These are phyloP conservation scores for Penicillium italicum DNA, from an alignment of 2,329 filamentous ascomycete genomes.

Conservation along the genomic window DNA sequence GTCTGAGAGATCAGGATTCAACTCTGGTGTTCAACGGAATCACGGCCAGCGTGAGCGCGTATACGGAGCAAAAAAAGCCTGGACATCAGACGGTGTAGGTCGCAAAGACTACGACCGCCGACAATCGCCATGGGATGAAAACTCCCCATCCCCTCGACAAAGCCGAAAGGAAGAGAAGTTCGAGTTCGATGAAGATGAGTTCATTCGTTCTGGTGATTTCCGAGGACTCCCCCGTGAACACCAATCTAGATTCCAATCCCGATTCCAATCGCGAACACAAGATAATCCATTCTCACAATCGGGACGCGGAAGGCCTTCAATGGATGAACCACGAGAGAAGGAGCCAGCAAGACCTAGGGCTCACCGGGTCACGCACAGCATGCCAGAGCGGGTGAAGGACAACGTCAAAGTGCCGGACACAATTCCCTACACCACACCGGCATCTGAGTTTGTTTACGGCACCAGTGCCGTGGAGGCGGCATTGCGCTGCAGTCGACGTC, in stretches of 20 bases:
- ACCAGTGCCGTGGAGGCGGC: constrained; percentile 76
- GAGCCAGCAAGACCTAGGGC: constrained; percentile 10
- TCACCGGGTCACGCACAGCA: constrained; percentile 22
- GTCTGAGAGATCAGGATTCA: neutral
- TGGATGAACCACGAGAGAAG: constrained; percentile 5
- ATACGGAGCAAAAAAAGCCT: neutral
- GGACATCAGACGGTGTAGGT: neutral
- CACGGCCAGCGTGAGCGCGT: neutral
- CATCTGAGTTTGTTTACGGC: constrained; percentile 89
- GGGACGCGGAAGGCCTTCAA: neutral
- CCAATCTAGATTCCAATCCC: constrained; percentile 11
- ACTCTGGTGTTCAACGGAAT: neutral
- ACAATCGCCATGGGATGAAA: neutral
- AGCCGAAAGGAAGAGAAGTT: neutral
- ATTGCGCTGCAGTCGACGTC: constrained; percentile 63
- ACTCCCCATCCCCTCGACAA: neutral
- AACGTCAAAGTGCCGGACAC: constrained; percentile 40
- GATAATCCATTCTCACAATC: neutral
- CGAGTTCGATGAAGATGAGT: constrained; percentile 31
- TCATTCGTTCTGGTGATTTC: constrained; percentile 32
- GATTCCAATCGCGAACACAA: constrained; percentile 5
- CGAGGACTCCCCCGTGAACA: constrained; percentile 23
- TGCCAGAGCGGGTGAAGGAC: constrained; percentile 33
- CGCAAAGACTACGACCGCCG: neutral
- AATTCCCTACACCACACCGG: constrained; percentile 73